Percentiles rank a stretch among this genome's conserved stretches.
Evolutionary conservation across 2,329 filamentous ascomycete species (phyloP).

Genomic region (Paecilomyces sp.): DNA sequence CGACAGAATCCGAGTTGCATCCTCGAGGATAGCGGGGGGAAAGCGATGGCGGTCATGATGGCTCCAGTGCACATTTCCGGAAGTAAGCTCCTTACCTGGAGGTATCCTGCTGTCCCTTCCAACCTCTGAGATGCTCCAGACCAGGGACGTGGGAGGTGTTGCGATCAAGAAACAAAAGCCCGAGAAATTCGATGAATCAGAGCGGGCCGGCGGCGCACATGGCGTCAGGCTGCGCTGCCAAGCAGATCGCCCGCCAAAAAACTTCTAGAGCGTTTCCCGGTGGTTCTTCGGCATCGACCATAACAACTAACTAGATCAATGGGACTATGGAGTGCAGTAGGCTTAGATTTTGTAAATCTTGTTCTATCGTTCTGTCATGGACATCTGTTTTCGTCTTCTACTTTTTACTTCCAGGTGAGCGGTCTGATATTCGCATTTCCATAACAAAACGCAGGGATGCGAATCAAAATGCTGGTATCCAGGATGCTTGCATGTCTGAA

Average conservation of each 20-base stretch:
- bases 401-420: neutral
- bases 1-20: neutral
- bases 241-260: neutral
- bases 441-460: too few species aligned
- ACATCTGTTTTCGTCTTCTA: neutral
- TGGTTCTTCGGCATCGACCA: neutral
- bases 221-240: neutral
- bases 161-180: neutral
- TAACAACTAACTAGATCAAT: too few species aligned
- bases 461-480: neutral
- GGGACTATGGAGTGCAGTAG: too few species aligned
- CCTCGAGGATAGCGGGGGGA: neutral
- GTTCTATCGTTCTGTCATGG: neutral
- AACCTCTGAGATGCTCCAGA: neutral
- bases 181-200: neutral
- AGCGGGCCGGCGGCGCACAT: neutral
- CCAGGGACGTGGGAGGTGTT: neutral
- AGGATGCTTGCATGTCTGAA: neutral
- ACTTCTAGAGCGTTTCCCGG: neutral
- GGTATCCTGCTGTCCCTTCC: neutral
- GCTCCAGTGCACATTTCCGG: neutral
- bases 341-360: neutral
- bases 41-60: neutral
- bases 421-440: neutral
- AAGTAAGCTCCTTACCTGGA: neutral